Conservation (phyloP, 208 protist genomes). For the Crithidia sp. region DNA sequence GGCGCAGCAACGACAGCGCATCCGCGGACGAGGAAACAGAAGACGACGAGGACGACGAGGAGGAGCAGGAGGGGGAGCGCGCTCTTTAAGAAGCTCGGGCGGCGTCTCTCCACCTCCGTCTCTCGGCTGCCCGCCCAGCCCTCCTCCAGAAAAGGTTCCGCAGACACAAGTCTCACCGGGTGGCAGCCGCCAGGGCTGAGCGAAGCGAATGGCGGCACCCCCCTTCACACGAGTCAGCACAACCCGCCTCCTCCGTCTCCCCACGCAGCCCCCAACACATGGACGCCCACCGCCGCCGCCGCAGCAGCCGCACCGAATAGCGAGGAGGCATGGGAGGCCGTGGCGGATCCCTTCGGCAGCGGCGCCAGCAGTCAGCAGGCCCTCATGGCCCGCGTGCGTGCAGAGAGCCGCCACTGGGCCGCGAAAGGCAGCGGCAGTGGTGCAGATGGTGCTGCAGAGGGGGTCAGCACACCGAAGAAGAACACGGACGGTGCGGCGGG, state of each 20-base stretch:
- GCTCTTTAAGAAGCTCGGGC: neutral
- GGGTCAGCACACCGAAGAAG: neutral
- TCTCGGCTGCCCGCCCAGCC: neutral
- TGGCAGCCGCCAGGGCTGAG: constrained; percentile 22
- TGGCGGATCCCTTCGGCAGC: constrained; percentile 20
- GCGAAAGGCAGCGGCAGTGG: neutral
- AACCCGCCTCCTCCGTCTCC: neutral
- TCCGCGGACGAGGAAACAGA: constrained; percentile 7
- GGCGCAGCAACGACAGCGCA: neutral
- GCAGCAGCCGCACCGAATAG: neutral
- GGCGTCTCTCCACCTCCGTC: neutral
- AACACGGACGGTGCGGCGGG: neutral
- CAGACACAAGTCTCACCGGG: neutral
- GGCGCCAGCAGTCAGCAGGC: constrained; percentile 13
- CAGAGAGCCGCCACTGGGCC: constrained; percentile 26
- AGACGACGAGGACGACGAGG: neutral
- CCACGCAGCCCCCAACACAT: neutral
- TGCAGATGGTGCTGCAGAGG: neutral
- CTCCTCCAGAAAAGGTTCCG: neutral
- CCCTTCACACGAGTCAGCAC: neutral
- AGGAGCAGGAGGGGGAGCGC: constrained; percentile 1
- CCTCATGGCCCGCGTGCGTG: constrained; percentile 28
- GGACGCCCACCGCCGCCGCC: neutral
- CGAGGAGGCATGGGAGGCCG: neutral
- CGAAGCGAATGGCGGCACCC: neutral